Conservation (phyloP, 768 basidiomycete genomes). For the Amyloporia xantha region DNA sequence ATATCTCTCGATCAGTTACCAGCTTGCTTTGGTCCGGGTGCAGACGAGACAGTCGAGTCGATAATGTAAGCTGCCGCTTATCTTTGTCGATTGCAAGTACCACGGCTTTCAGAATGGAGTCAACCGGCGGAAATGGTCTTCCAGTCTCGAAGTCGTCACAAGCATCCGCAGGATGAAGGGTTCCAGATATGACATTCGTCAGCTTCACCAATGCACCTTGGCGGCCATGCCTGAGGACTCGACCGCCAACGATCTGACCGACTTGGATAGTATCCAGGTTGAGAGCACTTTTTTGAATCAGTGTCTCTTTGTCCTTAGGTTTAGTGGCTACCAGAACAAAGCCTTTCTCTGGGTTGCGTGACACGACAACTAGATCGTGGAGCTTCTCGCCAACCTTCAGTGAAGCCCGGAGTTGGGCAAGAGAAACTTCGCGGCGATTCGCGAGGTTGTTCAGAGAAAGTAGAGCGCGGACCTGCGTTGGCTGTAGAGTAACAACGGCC, state of each 20-base stretch:
- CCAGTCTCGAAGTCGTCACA: conserved; percentile 71
- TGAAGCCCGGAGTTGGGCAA: conserved; percentile 54
- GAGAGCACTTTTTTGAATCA: conserved; percentile 43
- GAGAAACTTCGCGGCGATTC: conserved; percentile 60
- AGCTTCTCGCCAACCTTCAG: conserved; percentile 67
- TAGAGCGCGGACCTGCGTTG: conserved; percentile 66
- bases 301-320: conserved; percentile 48
- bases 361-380: conserved; percentile 79
- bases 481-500: conserved; percentile 63
- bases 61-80: conserved; percentile 68
- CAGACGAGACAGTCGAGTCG: conserved; percentile 70
- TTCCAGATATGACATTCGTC: conserved; percentile 61
- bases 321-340: conserved; percentile 80
- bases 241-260: conserved; percentile 75
- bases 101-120: conserved; percentile 60
- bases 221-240: conserved; percentile 67
- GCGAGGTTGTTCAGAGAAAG: conserved; percentile 87
- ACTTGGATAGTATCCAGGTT: conserved; percentile 59
- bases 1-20: conserved; percentile 65
- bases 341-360: conserved; percentile 78
- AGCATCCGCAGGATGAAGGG: conserved; percentile 75
- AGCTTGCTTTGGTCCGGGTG: conserved; percentile 40
- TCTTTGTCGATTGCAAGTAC: conserved; percentile 65
- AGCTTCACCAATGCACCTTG: conserved; percentile 77
- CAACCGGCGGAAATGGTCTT: conserved; percentile 50